Evolutionary conservation across 2,329 filamentous ascomycete species (phyloP).

Genomic region (Aspergillus luchuensis): DNA sequence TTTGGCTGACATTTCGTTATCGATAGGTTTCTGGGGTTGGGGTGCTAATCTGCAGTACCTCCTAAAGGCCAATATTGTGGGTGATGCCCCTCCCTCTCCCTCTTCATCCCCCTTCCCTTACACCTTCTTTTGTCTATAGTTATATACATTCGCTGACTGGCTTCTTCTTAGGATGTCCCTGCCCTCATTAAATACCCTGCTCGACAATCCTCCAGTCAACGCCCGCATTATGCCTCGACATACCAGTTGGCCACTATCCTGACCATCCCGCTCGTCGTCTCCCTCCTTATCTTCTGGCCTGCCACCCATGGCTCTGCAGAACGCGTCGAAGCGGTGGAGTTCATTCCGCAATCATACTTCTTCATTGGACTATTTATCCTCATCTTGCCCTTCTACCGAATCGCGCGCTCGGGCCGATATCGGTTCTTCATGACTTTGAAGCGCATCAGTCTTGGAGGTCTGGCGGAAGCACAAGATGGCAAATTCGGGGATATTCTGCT

Average conservation of each 20-base stretch:
- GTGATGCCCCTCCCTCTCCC: slow-evolving; percentile 26
- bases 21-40: slow-evolving; percentile 89
- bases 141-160: slow-evolving; percentile 19
- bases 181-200: slow-evolving; percentile 82
- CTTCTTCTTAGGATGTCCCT: slow-evolving; percentile 67
- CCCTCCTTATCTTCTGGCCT: slow-evolving; percentile 79
- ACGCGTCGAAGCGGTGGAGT: slow-evolving; percentile 76
- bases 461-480: slow-evolving; percentile 82
- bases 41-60: slow-evolving; percentile 89
- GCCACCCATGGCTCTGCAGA: slow-evolving; percentile 70
- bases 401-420: slow-evolving; percentile 70
- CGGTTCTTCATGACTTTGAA: slow-evolving; percentile 75
- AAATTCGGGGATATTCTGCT: slow-evolving; percentile 94
- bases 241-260: slow-evolving; percentile 83
- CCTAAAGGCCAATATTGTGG: slow-evolving; percentile 71
- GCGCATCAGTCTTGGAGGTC: slow-evolving; percentile 78
- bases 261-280: slow-evolving; percentile 68
- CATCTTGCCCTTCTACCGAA: slow-evolving; percentile 68
- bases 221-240: slow-evolving; percentile 75
- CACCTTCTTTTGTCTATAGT: neutral
- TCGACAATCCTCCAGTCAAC: slow-evolving; percentile 69
- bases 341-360: slow-evolving; percentile 83
- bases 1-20: slow-evolving; percentile 13
- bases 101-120: neutral
- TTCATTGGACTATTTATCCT: slow-evolving; percentile 71